Percentiles rank a stretch among this genome's conserved stretches.
These are phyloP conservation scores for Intubia oerlemansii DNA, from an alignment of 2,329 filamentous ascomycete genomes.

Conservation along the genomic window DNA sequence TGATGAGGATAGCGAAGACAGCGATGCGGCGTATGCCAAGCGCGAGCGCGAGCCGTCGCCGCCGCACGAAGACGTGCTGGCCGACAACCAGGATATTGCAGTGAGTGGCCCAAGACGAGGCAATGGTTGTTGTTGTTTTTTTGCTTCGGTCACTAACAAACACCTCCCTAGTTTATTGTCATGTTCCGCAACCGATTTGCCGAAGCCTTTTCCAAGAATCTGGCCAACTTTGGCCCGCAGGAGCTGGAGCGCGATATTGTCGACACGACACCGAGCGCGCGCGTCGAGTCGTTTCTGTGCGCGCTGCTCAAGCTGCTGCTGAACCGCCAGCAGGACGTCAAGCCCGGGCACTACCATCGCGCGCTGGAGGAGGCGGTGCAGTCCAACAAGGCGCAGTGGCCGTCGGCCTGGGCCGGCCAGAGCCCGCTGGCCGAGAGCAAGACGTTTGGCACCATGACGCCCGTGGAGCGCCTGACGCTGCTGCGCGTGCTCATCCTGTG, in stretches of 20 bases:
- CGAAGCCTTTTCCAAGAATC: conserved; percentile 71
- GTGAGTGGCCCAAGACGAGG: conserved; percentile 37
- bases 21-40: conserved; percentile 50
- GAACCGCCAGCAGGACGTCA: conserved; percentile 96
- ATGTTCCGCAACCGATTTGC: conserved; percentile 93
- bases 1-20: conserved; percentile 16
- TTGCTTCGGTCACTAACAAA: conserved; percentile 12
- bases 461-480: conserved; percentile 65
- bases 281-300: conserved; percentile 75
- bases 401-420: conserved; percentile 59
- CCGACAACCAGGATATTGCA: conserved; percentile 80
- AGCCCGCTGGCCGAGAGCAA: conserved; percentile 66
- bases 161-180: conserved; percentile 59
- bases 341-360: conserved; percentile 85
- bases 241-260: conserved; percentile 78
- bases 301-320: conserved; percentile 70
- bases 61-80: conserved; percentile 72
- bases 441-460: conserved; percentile 64
- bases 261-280: conserved; percentile 57
- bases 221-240: conserved; percentile 81
- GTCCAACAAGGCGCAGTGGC: conserved; percentile 75
- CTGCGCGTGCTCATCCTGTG: conserved; percentile 70
- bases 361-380: conserved; percentile 85
- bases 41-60: conserved; percentile 58
- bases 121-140: too few species aligned